These are phyloP conservation scores for Trichophyton equinum DNA, from an alignment of 2,329 filamentous ascomycete species.

Conservation along the genomic window DNA sequence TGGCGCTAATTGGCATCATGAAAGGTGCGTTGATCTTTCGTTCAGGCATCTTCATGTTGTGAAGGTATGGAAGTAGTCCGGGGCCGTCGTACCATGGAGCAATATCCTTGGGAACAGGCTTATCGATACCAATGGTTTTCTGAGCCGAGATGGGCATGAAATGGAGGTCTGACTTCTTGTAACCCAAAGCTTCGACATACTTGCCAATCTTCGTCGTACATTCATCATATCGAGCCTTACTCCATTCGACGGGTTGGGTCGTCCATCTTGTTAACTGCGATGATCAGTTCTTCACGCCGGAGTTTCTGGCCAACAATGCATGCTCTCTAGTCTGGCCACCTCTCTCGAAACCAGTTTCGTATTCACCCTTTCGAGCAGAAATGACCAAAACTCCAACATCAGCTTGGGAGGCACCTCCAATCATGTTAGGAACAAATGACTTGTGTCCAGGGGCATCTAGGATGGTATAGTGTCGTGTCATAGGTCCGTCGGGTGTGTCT, in stretches of 20 bases:
- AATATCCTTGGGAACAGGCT: constrained; percentile 62
- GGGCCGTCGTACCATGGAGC: constrained; percentile 80
- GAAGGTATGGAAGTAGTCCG: constrained; percentile 89
- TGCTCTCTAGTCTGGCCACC: constrained; percentile 96
- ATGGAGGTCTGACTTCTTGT: constrained; percentile 87
- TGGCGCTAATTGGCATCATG: constrained; percentile 96
- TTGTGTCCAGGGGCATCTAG: constrained; percentile 96
- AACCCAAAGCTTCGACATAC: constrained; percentile 85
- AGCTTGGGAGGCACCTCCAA: constrained; percentile 84
- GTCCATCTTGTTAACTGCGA: constrained; percentile 99
- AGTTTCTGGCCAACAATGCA: constrained; percentile 93
- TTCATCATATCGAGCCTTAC: constrained; percentile 80
- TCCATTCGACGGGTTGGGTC: constrained; percentile 91
- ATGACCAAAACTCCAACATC: constrained; percentile 94
- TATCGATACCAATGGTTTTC: constrained; percentile 73
- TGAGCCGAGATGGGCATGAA: constrained; percentile 97
- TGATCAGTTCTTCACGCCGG: constrained; percentile 89
- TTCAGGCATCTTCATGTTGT: constrained; percentile 81
- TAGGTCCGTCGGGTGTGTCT: constrained; percentile 32
- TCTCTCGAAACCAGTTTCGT: constrained; percentile 95
- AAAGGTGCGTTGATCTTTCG: constrained; percentile 95
- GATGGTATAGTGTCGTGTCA: constrained; percentile 91
- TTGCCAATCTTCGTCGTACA: constrained; percentile 76
- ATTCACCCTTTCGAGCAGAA: constrained; percentile 92
- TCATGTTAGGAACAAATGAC: constrained; percentile 97